A percentile compares a stretch with the other conserved stretches of the same genome.
These are phyloP conservation scores for Alternaria incomplexa DNA, from an alignment of 2,329 filamentous ascomycete genomes.

Conservation along the genomic window DNA sequence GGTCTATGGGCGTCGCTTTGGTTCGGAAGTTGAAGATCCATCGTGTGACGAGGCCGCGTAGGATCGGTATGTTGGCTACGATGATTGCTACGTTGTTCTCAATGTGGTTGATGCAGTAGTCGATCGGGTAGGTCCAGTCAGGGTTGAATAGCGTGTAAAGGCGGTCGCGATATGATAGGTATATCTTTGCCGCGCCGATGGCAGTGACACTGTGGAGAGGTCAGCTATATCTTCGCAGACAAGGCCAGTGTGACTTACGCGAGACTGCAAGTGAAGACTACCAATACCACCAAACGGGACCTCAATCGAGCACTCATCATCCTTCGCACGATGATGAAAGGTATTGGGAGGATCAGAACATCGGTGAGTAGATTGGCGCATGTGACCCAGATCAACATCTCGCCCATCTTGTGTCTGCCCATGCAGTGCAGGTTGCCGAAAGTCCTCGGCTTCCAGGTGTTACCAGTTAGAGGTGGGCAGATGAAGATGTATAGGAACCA, in stretches of 20 bases:
- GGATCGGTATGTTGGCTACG: conserved; percentile 50
- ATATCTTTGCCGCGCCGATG: conserved; percentile 50
- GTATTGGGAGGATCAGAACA: conserved; percentile 50
- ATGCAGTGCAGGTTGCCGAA: conserved; percentile 49
- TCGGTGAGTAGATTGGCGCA: conserved; percentile 51
- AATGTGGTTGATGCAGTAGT: conserved; percentile 51
- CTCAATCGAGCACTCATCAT: conserved; percentile 50
- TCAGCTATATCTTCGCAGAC: conserved; percentile 2
- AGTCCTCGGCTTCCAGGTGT: conserved; percentile 47
- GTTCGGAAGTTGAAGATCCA: conserved; percentile 49
- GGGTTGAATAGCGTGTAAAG: conserved; percentile 44
- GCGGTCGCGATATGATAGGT: conserved; percentile 49
- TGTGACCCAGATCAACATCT: conserved; percentile 50
- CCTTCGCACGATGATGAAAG: conserved; percentile 49
- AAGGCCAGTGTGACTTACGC: conserved; percentile 31
- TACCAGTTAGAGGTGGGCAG: conserved; percentile 48
- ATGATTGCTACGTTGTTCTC: conserved; percentile 52
- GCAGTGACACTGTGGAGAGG: conserved; percentile 40
- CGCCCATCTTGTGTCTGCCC: conserved; percentile 45
- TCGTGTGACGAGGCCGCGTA: conserved; percentile 49
- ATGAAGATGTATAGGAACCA: conserved; percentile 50
- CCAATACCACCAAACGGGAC: conserved; percentile 47
- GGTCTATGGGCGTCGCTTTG: conserved; percentile 42
- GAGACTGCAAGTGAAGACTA: conserved; percentile 49
- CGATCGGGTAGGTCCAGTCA: conserved; percentile 52